These are phyloP conservation scores for Astraeus odoratus DNA, from an alignment of 768 basidiomycete genomes.

Conservation along the genomic window DNA sequence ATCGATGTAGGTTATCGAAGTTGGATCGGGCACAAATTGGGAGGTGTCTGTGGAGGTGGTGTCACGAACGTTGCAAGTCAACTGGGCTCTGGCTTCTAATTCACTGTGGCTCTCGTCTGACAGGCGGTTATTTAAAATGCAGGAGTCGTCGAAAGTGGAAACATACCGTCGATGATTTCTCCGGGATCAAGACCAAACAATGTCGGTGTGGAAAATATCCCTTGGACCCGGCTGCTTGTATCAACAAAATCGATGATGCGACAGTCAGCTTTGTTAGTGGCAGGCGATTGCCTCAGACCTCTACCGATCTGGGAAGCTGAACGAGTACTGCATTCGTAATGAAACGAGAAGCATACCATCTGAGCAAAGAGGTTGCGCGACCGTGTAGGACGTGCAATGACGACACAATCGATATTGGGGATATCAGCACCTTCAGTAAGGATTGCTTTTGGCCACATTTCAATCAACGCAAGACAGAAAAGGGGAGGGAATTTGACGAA, in stretches of 20 bases:
- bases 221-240: slow-evolving; percentile 55
- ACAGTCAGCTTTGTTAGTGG: slow-evolving; percentile 77
- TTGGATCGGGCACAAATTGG: slow-evolving; percentile 45
- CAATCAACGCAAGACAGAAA: neutral
- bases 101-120: slow-evolving; percentile 47
- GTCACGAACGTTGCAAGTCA: slow-evolving; percentile 8
- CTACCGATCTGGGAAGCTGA: slow-evolving; percentile 67
- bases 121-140: neutral
- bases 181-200: slow-evolving; percentile 80
- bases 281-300: slow-evolving; percentile 81
- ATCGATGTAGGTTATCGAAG: slow-evolving; percentile 66
- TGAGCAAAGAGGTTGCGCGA: slow-evolving; percentile 88
- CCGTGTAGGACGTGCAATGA: slow-evolving; percentile 83
- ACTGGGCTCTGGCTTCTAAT: slow-evolving; percentile 37
- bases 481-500: slow-evolving; percentile 26
- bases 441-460: slow-evolving; percentile 42
- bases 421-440: slow-evolving; percentile 94
- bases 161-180: slow-evolving; percentile 52
- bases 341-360: slow-evolving; percentile 51
- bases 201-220: slow-evolving; percentile 73
- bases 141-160: neutral
- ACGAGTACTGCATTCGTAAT: neutral
- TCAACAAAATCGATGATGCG: slow-evolving; percentile 91
- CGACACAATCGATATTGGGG: slow-evolving; percentile 87
- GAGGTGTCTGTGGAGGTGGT: slow-evolving; percentile 14